Evolutionary conservation across 163 green algal species (phyloP), one percentile per base, ranked within the genome.

Genomic region (Prototheca wickerhamii): DNA sequence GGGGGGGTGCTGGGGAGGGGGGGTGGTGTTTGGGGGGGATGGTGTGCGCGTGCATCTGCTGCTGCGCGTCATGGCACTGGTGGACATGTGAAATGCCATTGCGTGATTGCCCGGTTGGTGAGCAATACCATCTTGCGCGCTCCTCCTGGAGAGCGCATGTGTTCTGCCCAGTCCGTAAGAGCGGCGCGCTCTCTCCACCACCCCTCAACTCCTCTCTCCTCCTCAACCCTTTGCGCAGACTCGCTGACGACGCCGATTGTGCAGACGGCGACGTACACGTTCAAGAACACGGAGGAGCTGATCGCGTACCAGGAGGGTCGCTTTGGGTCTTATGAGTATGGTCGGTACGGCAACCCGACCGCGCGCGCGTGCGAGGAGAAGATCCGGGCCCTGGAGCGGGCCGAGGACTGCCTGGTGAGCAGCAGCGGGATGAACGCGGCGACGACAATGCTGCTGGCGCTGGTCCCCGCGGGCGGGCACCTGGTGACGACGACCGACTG

Each of bases 401-500:
- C 91, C 7, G 94, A 98, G 74, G 92, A 97, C 73, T 95, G 86
- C 68, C 72, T 99, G 46, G 62, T 98, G 1, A 95, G 83, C 3
- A 74, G 84, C 0, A 90, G 76, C 4, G 94, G 94, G 65, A 99
- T 99, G 94, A 96, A 92, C 73, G 65, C 81, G 3, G 92, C 94
- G 4, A 98, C 91, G 23, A 98, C 87, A 20, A 98, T 99, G 94
- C 84, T 99, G 67, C 82, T 99, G 44, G 86, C 94, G 33, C 81
- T 99, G 28, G 90, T 98, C 23, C 94, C 92, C 0, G 76, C 85
- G 26, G 86, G 88, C 4, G 94, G 94, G 8, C 92, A 98, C 84
- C 97, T 98, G 67, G 85, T 99, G 12, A 98, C 93, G 31, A 99
- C 94, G 26, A 97, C 87, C 30, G 91, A 97, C 73, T 97, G 91